phyloP scores from a whole-genome alignment of 2,329 filamentous ascomycete species.

The Nemania serpens region DNA sequence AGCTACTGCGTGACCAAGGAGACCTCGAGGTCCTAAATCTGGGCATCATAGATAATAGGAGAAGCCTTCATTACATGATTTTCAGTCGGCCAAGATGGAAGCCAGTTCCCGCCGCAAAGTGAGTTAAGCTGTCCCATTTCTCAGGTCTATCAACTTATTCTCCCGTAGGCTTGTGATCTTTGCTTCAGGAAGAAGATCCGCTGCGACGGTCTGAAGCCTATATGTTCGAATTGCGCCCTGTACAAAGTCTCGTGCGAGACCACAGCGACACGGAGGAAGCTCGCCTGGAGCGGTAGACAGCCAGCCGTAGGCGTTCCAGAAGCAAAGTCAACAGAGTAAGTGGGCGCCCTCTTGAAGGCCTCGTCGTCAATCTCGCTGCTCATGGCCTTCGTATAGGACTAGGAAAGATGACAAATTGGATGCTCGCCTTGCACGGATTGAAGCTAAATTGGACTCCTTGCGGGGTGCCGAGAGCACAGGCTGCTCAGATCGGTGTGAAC shows the following conservation, averaged over 20 bases:
- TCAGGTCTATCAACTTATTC: constrained; percentile 2
- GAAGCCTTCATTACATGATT: too few relatives aligned
- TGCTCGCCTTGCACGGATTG: constrained; percentile 37
- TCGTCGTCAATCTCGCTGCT: not conserved
- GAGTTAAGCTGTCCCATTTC: constrained; percentile 4
- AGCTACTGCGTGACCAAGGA: too few relatives aligned
- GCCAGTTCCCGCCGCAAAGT: constrained; percentile 38
- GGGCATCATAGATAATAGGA: too few relatives aligned
- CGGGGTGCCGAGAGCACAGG: constrained; percentile 1
- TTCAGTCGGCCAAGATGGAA: constrained; percentile 30
- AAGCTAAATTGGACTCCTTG: constrained; percentile 36
- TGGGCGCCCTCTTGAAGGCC: not conserved
- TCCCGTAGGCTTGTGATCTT: constrained; percentile 45
- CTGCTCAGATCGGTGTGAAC: constrained; percentile 1
- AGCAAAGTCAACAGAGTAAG: constrained; percentile 8
- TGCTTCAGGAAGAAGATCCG: constrained; percentile 53
- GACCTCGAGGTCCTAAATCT: too few relatives aligned
- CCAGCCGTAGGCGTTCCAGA: constrained; percentile 19
- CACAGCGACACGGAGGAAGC: constrained; percentile 38
- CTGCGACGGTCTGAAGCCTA: constrained; percentile 50
- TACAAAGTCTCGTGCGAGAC: constrained; percentile 49
- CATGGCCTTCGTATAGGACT: not conserved
- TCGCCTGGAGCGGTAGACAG: constrained; percentile 2
- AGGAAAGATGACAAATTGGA: constrained; percentile 25
- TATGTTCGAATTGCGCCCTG: constrained; percentile 50